phyloP scores from a whole-genome alignment of 139 green algal species.

The Yamagishiella unicocca region DNA sequence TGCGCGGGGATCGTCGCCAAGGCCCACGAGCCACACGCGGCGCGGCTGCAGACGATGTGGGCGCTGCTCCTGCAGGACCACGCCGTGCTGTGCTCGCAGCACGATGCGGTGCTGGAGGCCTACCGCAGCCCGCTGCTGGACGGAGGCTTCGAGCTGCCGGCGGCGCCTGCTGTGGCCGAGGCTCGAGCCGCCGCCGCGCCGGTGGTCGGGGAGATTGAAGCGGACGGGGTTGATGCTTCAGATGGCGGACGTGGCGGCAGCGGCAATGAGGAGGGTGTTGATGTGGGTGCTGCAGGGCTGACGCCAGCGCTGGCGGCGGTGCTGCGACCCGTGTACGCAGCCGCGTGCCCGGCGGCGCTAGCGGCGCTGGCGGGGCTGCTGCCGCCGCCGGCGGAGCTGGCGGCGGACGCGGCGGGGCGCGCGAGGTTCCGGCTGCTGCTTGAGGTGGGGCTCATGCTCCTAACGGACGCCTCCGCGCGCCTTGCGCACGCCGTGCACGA shows the following conservation, averaged over 20 bases:
- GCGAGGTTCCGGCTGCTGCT: slow-evolving; percentile 56
- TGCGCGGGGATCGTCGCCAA: slow-evolving; percentile 42
- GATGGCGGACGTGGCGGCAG: not conserved
- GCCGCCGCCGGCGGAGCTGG: not conserved
- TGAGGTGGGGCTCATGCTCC: slow-evolving; percentile 60
- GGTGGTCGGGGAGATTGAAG: not conserved
- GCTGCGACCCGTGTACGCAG: slow-evolving; percentile 58
- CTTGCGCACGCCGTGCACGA: slow-evolving; percentile 8
- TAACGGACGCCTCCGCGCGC: slow-evolving; percentile 40
- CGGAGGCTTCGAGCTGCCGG: not conserved
- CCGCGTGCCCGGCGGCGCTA: slow-evolving; percentile 61
- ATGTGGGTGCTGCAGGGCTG: not conserved
- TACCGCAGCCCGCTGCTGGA: slow-evolving; percentile 67
- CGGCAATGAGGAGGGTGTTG: not conserved
- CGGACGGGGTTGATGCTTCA: too few relatives aligned
- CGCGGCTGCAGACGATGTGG: slow-evolving; percentile 63
- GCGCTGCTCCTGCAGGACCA: slow-evolving; percentile 72
- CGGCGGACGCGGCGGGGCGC: not conserved
- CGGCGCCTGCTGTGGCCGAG: not conserved
- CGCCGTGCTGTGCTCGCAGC: slow-evolving; percentile 64
- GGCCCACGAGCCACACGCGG: slow-evolving; percentile 46
- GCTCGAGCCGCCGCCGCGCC: not conserved
- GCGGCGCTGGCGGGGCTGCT: slow-evolving; percentile 50
- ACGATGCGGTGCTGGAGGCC: slow-evolving; percentile 40
- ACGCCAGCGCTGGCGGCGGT: slow-evolving; percentile 38